Evolutionary conservation across 306 rosid species (phyloP).

Genomic region (Cicer judaicum): DNA sequence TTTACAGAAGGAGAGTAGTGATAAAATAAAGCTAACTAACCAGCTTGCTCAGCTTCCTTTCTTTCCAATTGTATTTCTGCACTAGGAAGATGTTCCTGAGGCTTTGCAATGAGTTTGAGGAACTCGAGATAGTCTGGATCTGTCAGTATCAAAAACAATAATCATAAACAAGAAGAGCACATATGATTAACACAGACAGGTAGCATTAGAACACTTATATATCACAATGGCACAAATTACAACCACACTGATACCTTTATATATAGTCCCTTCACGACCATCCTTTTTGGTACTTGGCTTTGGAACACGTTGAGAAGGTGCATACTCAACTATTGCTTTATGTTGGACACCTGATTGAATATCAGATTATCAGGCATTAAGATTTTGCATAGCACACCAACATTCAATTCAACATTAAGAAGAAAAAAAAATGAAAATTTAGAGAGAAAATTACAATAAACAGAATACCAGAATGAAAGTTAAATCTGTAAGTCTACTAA

Average conservation of each 20-base stretch:
- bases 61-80: slow-evolving; percentile 98
- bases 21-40: slow-evolving; percentile 53
- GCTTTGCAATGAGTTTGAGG: slow-evolving; percentile 81
- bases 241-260: slow-evolving; percentile 62
- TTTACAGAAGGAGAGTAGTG: slow-evolving; percentile 12
- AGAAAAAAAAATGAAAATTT: not conserved
- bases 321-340: slow-evolving; percentile 86
- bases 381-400: slow-evolving; percentile 23
- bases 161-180: slow-evolving; percentile 30
- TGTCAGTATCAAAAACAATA: slow-evolving; percentile 41
- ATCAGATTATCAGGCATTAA: slow-evolving; percentile 19
- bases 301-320: slow-evolving; percentile 92
- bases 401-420: slow-evolving; percentile 3
- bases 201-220: slow-evolving; percentile 1
- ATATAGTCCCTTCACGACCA: slow-evolving; percentile 91
- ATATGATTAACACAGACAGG: not conserved
- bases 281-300: slow-evolving; percentile 66
- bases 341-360: slow-evolving; percentile 69
- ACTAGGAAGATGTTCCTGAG: slow-evolving; percentile 94
- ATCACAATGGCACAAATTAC: not conserved
- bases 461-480: too few relatives aligned
- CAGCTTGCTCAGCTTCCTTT: slow-evolving; percentile 96
- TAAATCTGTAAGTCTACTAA: too few relatives aligned
- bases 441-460: not conserved
- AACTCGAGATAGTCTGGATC: slow-evolving; percentile 97